Evolutionary conservation across 2,329 filamentous ascomycete genomes (phyloP), one percentile per base, ranked within the genome.

Genomic region (Penicillium digitatum): DNA sequence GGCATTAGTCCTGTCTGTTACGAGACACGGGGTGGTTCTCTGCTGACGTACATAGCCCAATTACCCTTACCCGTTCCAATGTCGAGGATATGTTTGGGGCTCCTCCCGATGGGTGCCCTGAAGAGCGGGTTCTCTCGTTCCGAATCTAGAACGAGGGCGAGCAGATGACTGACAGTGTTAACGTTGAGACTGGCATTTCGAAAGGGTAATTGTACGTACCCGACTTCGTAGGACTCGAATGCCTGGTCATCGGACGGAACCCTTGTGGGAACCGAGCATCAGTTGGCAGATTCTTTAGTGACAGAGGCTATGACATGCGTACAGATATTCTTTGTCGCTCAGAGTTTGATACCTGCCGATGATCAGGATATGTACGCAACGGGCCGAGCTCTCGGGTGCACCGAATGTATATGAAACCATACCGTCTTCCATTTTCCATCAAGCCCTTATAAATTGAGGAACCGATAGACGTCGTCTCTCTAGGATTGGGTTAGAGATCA

Each of bases 171-270:
- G 26, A 6, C 10, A 20, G 20, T 12, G 26, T 48, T 27, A 29
- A 31, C 26, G 12, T 11, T 26, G 9, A 34, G 1, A 7, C 9
- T 34, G 5, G 10, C 0, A 24, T 12, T 20, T 29, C 27, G 43
- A n/a, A 22, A 22, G 45, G 11, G 6, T 3, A 20, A 12, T 31
- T 16, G 10, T 12, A 31, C 22, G 18, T 55, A 62, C 60, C 55
- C 60, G 27, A 55, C 58, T 51, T 62, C 60, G 40, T 62, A 62
- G 6, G 60, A 46, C 32, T 62, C 60, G 12, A 62, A 62, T 52
- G 57, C 52, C 2, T 52, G 51, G 1, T 62, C 60, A 45, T 62
- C 60, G 11, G 58, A 60, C 1, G 60, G 60, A 8, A 62, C 16
- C 10, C 59, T 62, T 18, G 12, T 35, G 14, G 24, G 29, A n/a